Percentiles rank a stretch among this genome's conserved stretches.
Conservation (phyloP, 495 filamentous ascomycete species). For the Hypoxylon intermedium region DNA sequence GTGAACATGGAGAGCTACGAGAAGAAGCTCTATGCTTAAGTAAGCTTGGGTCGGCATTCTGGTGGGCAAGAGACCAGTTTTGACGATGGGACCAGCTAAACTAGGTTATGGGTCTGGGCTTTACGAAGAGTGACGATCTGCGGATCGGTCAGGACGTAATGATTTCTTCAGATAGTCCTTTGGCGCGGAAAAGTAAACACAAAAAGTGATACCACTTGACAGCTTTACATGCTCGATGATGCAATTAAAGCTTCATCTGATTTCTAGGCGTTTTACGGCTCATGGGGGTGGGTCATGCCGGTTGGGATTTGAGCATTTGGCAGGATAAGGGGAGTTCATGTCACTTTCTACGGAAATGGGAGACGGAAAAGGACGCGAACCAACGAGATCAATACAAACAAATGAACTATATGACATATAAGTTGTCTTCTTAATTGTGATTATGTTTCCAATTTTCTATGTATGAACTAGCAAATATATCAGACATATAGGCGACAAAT, state of each 20-base stretch:
- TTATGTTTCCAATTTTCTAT: background rate
- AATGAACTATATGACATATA: background rate
- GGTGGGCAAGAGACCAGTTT: background rate
- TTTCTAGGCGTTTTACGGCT: slow-evolving; percentile 38
- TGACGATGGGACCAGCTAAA: background rate
- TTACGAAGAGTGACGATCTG: background rate
- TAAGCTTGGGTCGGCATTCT: background rate
- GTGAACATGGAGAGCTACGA: slow-evolving; percentile 98
- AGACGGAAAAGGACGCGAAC: background rate
- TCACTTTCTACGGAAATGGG: slow-evolving; percentile 13
- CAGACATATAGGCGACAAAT: background rate
- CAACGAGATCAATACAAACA: background rate
- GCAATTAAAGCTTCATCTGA: slow-evolving; percentile 23
- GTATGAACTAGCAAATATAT: background rate
- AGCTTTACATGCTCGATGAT: slow-evolving; percentile 29
- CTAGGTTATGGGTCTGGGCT: background rate
- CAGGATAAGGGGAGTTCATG: slow-evolving; percentile 19
- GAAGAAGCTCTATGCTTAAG: slow-evolving; percentile 96
- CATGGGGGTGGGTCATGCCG: slow-evolving; percentile 24
- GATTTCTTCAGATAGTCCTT: slow-evolving; percentile 28
- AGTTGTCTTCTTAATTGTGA: background rate
- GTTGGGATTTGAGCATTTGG: slow-evolving; percentile 4
- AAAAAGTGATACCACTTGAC: slow-evolving; percentile 34
- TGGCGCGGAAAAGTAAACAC: slow-evolving; percentile 26
- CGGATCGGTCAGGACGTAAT: slow-evolving; percentile 8